Conservation (phyloP, 2,329 filamentous ascomycete species). For the Teratosphaeria destructans region DNA sequence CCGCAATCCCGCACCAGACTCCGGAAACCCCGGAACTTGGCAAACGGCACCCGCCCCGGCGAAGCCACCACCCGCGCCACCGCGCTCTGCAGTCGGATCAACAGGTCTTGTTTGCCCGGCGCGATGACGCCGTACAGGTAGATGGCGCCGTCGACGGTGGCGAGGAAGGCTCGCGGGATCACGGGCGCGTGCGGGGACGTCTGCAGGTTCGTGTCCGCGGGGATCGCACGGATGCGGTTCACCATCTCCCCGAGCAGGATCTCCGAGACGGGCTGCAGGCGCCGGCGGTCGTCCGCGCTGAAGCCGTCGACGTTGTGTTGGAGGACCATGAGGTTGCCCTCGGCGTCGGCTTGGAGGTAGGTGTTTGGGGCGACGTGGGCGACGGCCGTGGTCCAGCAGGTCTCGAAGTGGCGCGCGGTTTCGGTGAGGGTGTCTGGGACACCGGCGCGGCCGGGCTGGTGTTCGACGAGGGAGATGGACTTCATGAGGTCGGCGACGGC, state of each 20-base stretch:
- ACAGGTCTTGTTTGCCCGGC: slow-evolving; percentile 60
- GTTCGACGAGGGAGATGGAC: slow-evolving; percentile 70
- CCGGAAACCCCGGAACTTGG: slow-evolving; percentile 70
- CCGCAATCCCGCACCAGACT: slow-evolving; percentile 52
- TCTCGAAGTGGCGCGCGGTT: slow-evolving; percentile 68
- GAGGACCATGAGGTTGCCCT: slow-evolving; percentile 80
- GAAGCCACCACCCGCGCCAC: slow-evolving; percentile 57
- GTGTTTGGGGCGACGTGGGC: slow-evolving; percentile 60
- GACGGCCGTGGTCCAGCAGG: slow-evolving; percentile 72
- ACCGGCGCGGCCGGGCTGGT: slow-evolving; percentile 43
- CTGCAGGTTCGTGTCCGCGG: slow-evolving; percentile 42
- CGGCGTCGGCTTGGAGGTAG: slow-evolving; percentile 75
- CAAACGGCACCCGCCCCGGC: slow-evolving; percentile 66
- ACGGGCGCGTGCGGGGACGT: slow-evolving; percentile 56
- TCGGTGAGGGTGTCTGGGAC: slow-evolving; percentile 57
- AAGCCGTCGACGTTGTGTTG: slow-evolving; percentile 61
- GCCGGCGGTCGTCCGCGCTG: slow-evolving; percentile 60
- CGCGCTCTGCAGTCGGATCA: slow-evolving; percentile 68
- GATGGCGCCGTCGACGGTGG: slow-evolving; percentile 82
- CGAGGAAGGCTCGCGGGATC: slow-evolving; percentile 74
- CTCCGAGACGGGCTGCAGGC: slow-evolving; percentile 66
- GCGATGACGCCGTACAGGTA: slow-evolving; percentile 81
- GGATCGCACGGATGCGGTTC: slow-evolving; percentile 68
- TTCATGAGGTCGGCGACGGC: slow-evolving; percentile 92
- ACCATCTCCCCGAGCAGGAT: slow-evolving; percentile 87